These are phyloP conservation scores for Aureobasidium sp. DNA, from an alignment of 2,329 filamentous ascomycete genomes.

Conservation along the genomic window DNA sequence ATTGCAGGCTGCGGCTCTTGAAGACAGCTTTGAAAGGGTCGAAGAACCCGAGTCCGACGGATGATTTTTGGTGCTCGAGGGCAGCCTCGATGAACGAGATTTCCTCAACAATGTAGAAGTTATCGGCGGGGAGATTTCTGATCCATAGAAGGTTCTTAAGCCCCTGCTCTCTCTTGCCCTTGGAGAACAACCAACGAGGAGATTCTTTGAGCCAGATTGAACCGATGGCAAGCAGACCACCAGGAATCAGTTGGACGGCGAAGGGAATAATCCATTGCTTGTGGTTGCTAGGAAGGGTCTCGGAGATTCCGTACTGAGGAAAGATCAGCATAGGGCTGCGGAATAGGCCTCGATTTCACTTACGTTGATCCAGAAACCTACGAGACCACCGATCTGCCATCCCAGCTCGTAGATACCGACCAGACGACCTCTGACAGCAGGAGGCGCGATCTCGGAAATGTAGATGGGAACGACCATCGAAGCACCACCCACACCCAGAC, in stretches of 20 bases:
- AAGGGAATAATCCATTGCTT: conserved; percentile 44
- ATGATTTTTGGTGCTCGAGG: conserved; percentile 41
- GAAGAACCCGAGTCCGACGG: conserved; percentile 13
- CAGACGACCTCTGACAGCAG: conserved; percentile 49
- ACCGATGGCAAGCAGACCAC: conserved; percentile 45
- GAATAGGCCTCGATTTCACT: neutral
- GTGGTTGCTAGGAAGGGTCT: conserved; percentile 35
- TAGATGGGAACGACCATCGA: conserved; percentile 52
- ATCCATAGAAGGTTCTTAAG: conserved; percentile 50
- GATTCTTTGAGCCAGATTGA: conserved; percentile 36
- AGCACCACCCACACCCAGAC: conserved; percentile 47
- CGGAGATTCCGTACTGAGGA: conserved; percentile 31
- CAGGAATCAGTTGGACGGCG: conserved; percentile 59
- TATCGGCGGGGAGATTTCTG: conserved; percentile 45
- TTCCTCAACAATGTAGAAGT: conserved; percentile 68
- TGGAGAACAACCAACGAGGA: conserved; percentile 37
- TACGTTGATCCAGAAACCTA: conserved; percentile 43
- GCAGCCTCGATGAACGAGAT: conserved; percentile 61
- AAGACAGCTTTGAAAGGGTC: conserved; percentile 14
- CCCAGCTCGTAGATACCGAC: conserved; percentile 51
- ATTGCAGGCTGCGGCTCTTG: conserved; percentile 15
- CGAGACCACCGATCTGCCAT: conserved; percentile 44
- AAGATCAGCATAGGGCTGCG: neutral
- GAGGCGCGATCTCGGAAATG: conserved; percentile 49
- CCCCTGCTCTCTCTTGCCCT: conserved; percentile 33